Evolutionary conservation across 257 asterid species (phyloP).

Genomic region (Agastache rugosa): DNA sequence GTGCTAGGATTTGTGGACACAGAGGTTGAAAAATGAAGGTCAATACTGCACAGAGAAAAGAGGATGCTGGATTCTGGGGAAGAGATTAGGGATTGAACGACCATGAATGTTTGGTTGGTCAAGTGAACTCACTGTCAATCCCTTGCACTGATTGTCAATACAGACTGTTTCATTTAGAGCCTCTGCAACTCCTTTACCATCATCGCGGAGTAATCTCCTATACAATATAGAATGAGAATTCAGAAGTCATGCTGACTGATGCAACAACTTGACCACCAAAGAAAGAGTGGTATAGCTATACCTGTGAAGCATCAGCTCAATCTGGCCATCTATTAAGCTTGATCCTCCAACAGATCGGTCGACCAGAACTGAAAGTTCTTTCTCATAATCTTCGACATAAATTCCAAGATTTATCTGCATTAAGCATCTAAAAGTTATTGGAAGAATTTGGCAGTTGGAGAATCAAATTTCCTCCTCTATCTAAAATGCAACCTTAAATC

Average conservation of each 20-base stretch:
- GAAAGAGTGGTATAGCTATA: constrained; percentile 12
- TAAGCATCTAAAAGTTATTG: not conserved
- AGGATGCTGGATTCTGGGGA: not conserved
- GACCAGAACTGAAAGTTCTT: constrained; percentile 68
- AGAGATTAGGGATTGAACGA: constrained; percentile 22
- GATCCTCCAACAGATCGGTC: constrained; percentile 82
- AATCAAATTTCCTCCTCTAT: constrained; percentile 3
- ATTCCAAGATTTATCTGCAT: constrained; percentile 75
- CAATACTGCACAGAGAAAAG: constrained; percentile 8
- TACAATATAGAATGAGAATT: constrained; percentile 18
- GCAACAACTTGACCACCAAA: not conserved
- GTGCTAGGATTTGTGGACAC: too few relatives aligned
- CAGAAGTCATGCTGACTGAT: constrained; percentile 22
- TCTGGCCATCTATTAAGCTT: constrained; percentile 66
- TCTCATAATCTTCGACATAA: constrained; percentile 57
- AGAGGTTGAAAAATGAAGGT: constrained; percentile 8
- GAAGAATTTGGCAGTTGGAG: constrained; percentile 13
- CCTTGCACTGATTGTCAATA: constrained; percentile 51
- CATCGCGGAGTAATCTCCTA: constrained; percentile 75
- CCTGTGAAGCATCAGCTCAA: constrained; percentile 85
- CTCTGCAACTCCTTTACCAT: constrained; percentile 74
- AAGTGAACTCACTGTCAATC: constrained; percentile 58
- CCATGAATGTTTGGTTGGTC: constrained; percentile 9
- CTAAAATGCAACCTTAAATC: not conserved
- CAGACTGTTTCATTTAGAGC: constrained; percentile 77